Evolutionary conservation across 768 basidiomycete species (phyloP).

Genomic region (Psilocybe cubensis): DNA sequence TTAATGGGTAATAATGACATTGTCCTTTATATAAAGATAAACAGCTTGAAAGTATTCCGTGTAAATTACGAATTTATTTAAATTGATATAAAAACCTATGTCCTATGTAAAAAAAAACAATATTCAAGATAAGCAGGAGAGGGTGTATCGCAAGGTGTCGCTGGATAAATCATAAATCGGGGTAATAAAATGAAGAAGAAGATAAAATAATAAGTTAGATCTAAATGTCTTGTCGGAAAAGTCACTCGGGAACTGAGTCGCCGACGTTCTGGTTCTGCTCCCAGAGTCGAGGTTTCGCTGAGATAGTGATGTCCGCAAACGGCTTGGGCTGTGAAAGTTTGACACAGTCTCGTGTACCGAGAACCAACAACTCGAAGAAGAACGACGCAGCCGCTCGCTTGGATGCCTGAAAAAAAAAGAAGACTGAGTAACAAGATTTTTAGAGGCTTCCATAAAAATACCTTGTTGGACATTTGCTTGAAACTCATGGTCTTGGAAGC

Average conservation of each 20-base stretch:
- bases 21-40: not conserved
- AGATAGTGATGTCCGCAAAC: slow-evolving; percentile 87
- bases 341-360: slow-evolving; percentile 91
- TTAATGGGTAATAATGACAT: not conserved
- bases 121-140: not conserved
- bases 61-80: not conserved
- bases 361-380: slow-evolving; percentile 96
- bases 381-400: slow-evolving; percentile 93
- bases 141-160: not conserved
- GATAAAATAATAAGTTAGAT: not conserved
- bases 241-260: not conserved
- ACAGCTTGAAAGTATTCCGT: not conserved
- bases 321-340: slow-evolving; percentile 73
- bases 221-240: not conserved
- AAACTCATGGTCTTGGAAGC: slow-evolving; percentile 77
- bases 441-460: slow-evolving; percentile 26
- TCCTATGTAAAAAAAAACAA: not conserved
- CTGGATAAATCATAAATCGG: not conserved
- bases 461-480: slow-evolving; percentile 77
- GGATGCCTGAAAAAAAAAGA: slow-evolving; percentile 59
- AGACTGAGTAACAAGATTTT: not conserved
- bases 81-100: not conserved
- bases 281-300: slow-evolving; percentile 85
- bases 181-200: not conserved
- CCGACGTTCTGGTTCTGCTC: slow-evolving; percentile 48